Evolutionary conservation across 441 rosid species (phyloP).

Genomic region (Sinapis alba): DNA sequence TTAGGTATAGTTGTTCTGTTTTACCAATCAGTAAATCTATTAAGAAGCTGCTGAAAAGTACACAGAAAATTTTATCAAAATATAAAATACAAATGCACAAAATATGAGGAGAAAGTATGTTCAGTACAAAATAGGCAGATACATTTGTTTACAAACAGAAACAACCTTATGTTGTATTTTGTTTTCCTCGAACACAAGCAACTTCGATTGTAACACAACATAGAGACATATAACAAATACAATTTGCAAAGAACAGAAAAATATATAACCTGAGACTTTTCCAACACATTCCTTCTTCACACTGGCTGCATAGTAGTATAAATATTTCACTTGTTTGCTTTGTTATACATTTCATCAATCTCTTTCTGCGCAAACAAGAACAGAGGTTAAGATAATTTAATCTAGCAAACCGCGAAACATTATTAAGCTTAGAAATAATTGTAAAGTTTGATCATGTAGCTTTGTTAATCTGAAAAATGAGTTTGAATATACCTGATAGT

Average conservation of each 20-base stretch:
- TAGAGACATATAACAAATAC: not conserved
- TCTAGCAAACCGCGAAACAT: not conserved
- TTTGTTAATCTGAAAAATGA: not conserved
- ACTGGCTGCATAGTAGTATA: not conserved
- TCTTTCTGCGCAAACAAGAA: slow-evolving; percentile 47
- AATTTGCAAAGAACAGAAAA: not conserved
- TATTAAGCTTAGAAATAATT: not conserved
- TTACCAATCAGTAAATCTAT: not conserved
- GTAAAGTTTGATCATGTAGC: not conserved
- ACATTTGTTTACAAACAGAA: slow-evolving; percentile 8
- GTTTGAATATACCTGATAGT: slow-evolving; percentile 62
- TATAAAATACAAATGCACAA: slow-evolving; percentile 10
- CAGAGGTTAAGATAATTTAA: not conserved
- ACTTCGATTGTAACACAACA: slow-evolving; percentile 5
- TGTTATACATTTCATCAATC: slow-evolving; percentile 76
- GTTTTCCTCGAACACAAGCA: slow-evolving; percentile 2
- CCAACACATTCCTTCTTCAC: slow-evolving; percentile 16
- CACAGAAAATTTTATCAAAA: not conserved
- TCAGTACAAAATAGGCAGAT: not conserved
- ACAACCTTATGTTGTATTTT: not conserved
- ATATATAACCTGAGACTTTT: not conserved
- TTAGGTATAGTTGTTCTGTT: not conserved
- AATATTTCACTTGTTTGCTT: slow-evolving; percentile 22
- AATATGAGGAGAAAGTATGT: not conserved
- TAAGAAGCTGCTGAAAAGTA: not conserved